Evolutionary conservation across 371 early-diverging fungal genomes (phyloP).

Genomic region (Blakeslea trispora): DNA sequence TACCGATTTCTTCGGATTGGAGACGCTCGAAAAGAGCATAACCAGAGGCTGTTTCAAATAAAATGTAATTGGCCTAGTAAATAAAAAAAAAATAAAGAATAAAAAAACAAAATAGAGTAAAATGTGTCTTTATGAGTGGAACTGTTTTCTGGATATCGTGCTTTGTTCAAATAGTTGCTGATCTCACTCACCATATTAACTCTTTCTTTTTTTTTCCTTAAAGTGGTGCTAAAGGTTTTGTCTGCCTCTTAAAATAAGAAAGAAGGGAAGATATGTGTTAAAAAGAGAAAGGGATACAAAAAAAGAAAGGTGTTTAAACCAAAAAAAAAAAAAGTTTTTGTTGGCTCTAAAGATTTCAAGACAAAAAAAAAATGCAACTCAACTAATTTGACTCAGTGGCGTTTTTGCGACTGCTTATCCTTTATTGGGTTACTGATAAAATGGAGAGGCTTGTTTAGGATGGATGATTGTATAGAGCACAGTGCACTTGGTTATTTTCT

Average conservation of each 20-base stretch:
- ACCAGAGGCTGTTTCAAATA: conserved; percentile 96
- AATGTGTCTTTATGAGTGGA: no score
- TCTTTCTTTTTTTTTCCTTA: conserved; percentile 4
- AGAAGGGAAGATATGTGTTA: no score
- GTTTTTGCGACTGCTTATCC: conserved; percentile 8
- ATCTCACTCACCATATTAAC: no score
- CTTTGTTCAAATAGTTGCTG: no score
- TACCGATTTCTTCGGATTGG: conserved; percentile 94
- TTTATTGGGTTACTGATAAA: not conserved
- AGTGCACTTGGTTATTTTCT: no score
- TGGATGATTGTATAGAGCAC: no score
- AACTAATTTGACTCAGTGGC: conserved; percentile 1
- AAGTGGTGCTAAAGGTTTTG: not conserved
- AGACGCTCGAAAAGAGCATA: conserved; percentile 95
- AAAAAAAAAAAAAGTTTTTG: conserved; percentile 19
- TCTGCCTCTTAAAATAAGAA: no score
- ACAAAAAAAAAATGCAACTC: conserved; percentile 6
- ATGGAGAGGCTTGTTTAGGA: not conserved
- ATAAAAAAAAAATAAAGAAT: not conserved
- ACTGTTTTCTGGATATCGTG: no score
- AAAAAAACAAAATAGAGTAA: not conserved
- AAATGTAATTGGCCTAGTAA: conserved; percentile 62
- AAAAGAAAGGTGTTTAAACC: conserved; percentile 11
- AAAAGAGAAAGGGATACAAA: not conserved
- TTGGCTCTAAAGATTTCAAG: conserved; percentile 5